These are phyloP conservation scores for Agaricus sinodeliciosus DNA, from an alignment of 768 basidiomycete species.

Conservation along the genomic window DNA sequence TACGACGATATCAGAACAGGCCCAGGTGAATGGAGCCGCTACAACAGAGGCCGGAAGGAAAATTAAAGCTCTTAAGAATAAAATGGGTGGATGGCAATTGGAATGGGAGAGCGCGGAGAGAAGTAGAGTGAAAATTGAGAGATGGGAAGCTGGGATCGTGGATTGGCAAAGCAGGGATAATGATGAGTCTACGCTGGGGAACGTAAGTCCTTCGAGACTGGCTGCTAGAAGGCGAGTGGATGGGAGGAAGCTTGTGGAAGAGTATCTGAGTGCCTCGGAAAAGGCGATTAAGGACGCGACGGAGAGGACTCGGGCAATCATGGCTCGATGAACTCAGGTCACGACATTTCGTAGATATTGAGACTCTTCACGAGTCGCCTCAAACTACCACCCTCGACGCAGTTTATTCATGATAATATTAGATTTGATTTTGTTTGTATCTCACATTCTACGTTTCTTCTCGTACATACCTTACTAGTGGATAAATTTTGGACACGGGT, in stretches of 20 bases:
- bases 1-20: constrained; percentile 76
- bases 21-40: constrained; percentile 81
- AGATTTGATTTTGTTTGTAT: background rate
- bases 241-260: constrained; percentile 67
- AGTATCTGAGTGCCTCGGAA: constrained; percentile 74
- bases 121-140: constrained; percentile 68
- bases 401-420: background rate
- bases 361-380: background rate
- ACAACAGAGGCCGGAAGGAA: constrained; percentile 83
- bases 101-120: constrained; percentile 85
- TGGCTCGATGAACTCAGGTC: constrained; percentile 49
- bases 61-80: constrained; percentile 80
- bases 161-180: constrained; percentile 29
- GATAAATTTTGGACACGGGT: background rate
- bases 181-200: constrained; percentile 16
- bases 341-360: background rate
- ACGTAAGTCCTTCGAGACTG: constrained; percentile 23
- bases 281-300: constrained; percentile 66
- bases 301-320: constrained; percentile 72
- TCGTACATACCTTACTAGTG: constrained; percentile 5
- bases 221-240: constrained; percentile 43
- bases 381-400: background rate
- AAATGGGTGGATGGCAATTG: constrained; percentile 68
- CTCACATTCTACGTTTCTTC: background rate
- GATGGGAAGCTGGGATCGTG: constrained; percentile 65